Percentiles rank a stretch among this genome's conserved stretches.
Evolutionary conservation across 352 stramenopile genomes (phyloP).

Genomic region (Globisporangium cylindrosporum): DNA sequence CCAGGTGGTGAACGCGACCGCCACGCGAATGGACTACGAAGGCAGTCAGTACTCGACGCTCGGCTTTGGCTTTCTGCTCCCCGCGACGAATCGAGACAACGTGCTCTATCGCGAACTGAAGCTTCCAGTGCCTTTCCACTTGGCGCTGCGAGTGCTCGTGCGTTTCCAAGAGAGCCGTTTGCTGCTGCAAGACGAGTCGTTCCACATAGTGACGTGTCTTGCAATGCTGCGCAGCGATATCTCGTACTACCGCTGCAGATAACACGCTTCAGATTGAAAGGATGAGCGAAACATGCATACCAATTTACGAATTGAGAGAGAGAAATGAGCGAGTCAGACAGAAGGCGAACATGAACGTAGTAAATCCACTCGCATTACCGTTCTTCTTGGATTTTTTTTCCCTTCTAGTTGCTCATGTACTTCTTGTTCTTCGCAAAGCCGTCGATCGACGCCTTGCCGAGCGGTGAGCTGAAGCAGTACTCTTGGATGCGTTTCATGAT

Average conservation of each 20-base stretch:
- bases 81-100: constrained; percentile 50
- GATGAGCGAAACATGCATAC: background rate
- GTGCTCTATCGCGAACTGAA: constrained; percentile 57
- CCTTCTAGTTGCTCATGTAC: constrained; percentile 79
- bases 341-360: background rate
- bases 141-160: constrained; percentile 45
- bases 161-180: constrained; percentile 61
- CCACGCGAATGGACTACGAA: constrained; percentile 37
- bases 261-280: constrained; percentile 4
- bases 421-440: constrained; percentile 77
- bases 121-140: constrained; percentile 48
- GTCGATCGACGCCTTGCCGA: constrained; percentile 87
- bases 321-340: background rate
- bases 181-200: constrained; percentile 45
- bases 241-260: constrained; percentile 49
- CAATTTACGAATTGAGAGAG: background rate
- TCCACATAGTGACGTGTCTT: constrained; percentile 47
- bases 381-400: background rate
- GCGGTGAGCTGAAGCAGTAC: constrained; percentile 86
- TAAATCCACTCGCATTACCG: background rate
- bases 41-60: constrained; percentile 53
- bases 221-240: constrained; percentile 45
- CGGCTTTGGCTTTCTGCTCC: constrained; percentile 54
- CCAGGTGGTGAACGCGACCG: constrained; percentile 34
- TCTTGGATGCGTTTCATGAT: constrained; percentile 91